Percentiles rank a stretch among this genome's conserved stretches.
Evolutionary conservation across 2,329 filamentous ascomycete species (phyloP).

Genomic region (Calonectria multiphialidica): DNA sequence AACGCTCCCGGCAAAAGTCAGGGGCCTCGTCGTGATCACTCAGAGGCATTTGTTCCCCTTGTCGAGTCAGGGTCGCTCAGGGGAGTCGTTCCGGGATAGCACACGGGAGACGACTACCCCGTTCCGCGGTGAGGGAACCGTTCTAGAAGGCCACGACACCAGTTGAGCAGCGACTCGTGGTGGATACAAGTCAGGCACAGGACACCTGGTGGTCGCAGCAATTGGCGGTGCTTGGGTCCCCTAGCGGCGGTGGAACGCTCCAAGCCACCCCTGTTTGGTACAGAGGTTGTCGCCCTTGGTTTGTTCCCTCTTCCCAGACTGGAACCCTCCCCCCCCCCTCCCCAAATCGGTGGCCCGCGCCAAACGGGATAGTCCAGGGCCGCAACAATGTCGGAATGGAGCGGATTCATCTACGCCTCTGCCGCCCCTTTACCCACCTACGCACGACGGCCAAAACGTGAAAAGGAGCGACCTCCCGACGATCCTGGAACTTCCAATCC

Average conservation of each 20-base stretch:
- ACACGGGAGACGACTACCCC: conserved; percentile 36
- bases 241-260: conserved; percentile 39
- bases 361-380: conserved; percentile 42
- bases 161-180: conserved; percentile 20
- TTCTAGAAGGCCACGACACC: conserved; percentile 45
- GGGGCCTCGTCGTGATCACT: conserved; percentile 19
- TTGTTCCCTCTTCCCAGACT: conserved; percentile 21
- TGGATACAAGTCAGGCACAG: conserved; percentile 33
- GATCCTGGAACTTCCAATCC: conserved; percentile 36
- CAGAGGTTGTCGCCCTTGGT: conserved; percentile 29
- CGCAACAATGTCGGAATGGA: conserved; percentile 48
- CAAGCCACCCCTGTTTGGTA: conserved; percentile 36
- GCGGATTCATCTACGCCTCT: conserved; percentile 45
- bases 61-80: conserved; percentile 24
- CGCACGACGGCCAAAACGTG: conserved; percentile 37
- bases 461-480: conserved; percentile 44
- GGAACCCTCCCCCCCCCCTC: conserved; percentile 27
- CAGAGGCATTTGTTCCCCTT: conserved; percentile 23
- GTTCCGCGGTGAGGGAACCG: conserved; percentile 46
- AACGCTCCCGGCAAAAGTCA: conserved; percentile 17
- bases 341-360: conserved; percentile 37
- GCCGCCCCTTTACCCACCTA: conserved; percentile 47
- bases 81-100: conserved; percentile 38
- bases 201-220: conserved; percentile 26
- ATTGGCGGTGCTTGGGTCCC: conserved; percentile 29